Conservation (phyloP, 2,329 filamentous ascomycete genomes). For the Lithohypha guttulata region DNA sequence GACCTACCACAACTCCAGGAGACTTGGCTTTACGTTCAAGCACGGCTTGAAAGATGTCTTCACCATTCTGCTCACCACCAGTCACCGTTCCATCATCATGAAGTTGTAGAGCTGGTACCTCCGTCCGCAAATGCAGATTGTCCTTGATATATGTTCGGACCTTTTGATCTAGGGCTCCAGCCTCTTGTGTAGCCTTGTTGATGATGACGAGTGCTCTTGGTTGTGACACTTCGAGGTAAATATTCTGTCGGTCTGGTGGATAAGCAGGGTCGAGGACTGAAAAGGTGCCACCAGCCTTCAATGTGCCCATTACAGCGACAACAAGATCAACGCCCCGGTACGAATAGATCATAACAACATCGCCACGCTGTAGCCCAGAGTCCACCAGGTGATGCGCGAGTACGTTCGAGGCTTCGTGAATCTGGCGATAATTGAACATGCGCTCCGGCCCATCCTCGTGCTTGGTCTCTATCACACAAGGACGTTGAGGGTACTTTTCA, state of each 20-base stretch:
- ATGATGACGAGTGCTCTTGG: slow-evolving; percentile 65
- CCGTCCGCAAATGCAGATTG: slow-evolving; percentile 59
- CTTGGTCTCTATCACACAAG: slow-evolving; percentile 58
- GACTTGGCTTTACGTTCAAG: slow-evolving; percentile 43
- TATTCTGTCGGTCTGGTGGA: slow-evolving; percentile 67
- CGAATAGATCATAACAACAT: slow-evolving; percentile 89
- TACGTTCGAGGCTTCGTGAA: slow-evolving; percentile 71
- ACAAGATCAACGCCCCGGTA: slow-evolving; percentile 70
- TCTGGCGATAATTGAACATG: slow-evolving; percentile 72
- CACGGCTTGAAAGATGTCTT: slow-evolving; percentile 54
- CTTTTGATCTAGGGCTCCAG: slow-evolving; percentile 49
- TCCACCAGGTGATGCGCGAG: slow-evolving; percentile 69
- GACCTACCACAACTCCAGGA: slow-evolving; percentile 69
- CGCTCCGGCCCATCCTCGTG: slow-evolving; percentile 44
- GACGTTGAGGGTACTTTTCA: slow-evolving; percentile 53
- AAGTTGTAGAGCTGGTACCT: slow-evolving; percentile 64
- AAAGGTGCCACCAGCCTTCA: slow-evolving; percentile 49
- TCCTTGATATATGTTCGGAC: slow-evolving; percentile 60
- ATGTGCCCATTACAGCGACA: slow-evolving; percentile 67
- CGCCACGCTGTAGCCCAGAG: slow-evolving; percentile 62
- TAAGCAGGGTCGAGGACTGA: slow-evolving; percentile 67
- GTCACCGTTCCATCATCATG: slow-evolving; percentile 57
- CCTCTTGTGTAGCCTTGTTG: slow-evolving; percentile 57
- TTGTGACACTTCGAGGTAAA: slow-evolving; percentile 70
- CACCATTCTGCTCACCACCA: slow-evolving; percentile 56